phyloP scores from a whole-genome alignment of 768 basidiomycete species.

The Suillus subaureus region DNA sequence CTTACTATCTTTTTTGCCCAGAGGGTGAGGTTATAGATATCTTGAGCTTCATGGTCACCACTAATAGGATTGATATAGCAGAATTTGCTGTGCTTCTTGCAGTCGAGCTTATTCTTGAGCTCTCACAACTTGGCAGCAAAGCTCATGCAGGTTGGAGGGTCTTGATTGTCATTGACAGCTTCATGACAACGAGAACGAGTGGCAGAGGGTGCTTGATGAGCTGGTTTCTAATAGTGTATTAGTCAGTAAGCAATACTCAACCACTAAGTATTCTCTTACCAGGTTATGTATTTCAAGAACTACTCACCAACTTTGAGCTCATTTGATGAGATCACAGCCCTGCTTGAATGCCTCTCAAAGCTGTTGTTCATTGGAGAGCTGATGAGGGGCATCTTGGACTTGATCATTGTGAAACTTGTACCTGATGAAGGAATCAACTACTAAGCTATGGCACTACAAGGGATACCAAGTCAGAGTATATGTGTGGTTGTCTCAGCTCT shows the following conservation, averaged over 20 bases:
- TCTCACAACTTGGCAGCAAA: not conserved
- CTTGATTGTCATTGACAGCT: not conserved
- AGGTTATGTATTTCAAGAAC: not conserved
- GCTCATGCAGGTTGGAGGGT: not conserved
- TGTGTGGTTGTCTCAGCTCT: too few species aligned
- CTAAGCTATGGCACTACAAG: too few species aligned
- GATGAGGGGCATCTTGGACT: not conserved
- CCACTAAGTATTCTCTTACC: not conserved
- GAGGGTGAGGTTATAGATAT: not conserved
- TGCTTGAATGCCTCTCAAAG: not conserved
- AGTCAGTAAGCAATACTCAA: too few species aligned
- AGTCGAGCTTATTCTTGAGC: slow-evolving; percentile 2
- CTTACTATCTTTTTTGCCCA: slow-evolving; percentile 6
- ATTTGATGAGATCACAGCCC: not conserved
- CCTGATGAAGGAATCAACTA: too few species aligned
- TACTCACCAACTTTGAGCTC: not conserved
- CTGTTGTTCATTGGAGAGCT: not conserved
- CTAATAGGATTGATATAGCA: slow-evolving; percentile 5
- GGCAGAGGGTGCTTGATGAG: not conserved
- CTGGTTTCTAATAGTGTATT: too few species aligned
- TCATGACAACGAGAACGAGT: not conserved
- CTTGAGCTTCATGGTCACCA: slow-evolving; percentile 2
- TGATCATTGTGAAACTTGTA: not conserved
- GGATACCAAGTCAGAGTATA: too few species aligned
- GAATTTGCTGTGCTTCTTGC: not conserved